Evolutionary conservation across 148 eudicot species (phyloP).

Genomic region (Rhododendron vialii): DNA sequence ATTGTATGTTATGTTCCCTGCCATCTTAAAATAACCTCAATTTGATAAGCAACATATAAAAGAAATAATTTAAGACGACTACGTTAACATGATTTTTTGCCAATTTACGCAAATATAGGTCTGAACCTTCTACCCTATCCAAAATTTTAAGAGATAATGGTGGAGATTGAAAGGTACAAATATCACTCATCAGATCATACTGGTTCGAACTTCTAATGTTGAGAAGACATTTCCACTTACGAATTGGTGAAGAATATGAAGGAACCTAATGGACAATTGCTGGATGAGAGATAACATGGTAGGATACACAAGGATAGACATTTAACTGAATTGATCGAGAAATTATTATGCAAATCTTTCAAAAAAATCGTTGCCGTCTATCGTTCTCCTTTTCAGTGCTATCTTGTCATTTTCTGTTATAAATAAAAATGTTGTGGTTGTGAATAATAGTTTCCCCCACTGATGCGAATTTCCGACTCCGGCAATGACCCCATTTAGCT

Average conservation of each 20-base stretch:
- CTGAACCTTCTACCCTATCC: not conserved
- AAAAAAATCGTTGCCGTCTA: not conserved
- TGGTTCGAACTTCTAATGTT: not conserved
- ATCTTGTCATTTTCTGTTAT: not conserved
- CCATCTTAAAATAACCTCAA: conserved; percentile 46
- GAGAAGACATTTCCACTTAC: not conserved
- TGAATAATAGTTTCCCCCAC: not conserved
- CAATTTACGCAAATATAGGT: not conserved
- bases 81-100: not conserved
- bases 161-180: not conserved
- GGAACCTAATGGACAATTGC: not conserved
- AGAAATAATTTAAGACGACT: not conserved
- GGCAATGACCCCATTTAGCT: not conserved
- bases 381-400: not conserved
- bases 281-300: not conserved
- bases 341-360: not conserved
- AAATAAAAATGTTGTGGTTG: not conserved
- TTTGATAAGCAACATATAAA: conserved; percentile 12
- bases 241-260: not conserved
- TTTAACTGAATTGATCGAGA: not conserved
- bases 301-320: not conserved
- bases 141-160: not conserved
- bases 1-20: conserved; percentile 75
- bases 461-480: not conserved
- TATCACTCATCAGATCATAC: not conserved